A percentile compares a stretch with the other conserved stretches of the same genome.
Evolutionary conservation across 352 stramenopile genomes (phyloP).

Genomic region (Phytophthora agathidicida): DNA sequence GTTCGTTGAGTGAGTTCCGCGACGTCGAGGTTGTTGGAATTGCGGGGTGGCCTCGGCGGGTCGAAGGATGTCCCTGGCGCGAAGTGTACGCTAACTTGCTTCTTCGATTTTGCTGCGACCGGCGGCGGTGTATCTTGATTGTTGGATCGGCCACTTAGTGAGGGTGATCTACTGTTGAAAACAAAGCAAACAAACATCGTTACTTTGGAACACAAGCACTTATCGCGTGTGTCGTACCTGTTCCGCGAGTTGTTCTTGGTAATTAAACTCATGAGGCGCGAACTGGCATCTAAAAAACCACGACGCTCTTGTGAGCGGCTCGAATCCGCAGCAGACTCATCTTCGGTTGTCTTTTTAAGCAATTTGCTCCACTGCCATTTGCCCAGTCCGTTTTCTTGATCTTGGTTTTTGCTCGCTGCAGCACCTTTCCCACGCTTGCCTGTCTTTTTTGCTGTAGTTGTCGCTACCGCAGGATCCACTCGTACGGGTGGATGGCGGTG

Average conservation of each 20-base stretch:
- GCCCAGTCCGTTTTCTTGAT: slow-evolving; percentile 48
- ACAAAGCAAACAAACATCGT: neutral
- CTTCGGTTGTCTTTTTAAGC: slow-evolving; percentile 42
- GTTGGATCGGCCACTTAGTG: neutral
- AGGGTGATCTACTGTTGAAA: slow-evolving; percentile 3
- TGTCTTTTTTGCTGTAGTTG: slow-evolving; percentile 30
- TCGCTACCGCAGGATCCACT: slow-evolving; percentile 22
- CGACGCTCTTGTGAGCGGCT: slow-evolving; percentile 26
- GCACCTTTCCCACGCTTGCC: slow-evolving; percentile 42
- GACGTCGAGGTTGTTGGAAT: slow-evolving; percentile 20
- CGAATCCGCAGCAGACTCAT: slow-evolving; percentile 13
- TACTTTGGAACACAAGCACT: neutral
- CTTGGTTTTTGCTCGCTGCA: slow-evolving; percentile 18
- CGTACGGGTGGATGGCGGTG: slow-evolving; percentile 69
- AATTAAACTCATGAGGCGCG: slow-evolving; percentile 35
- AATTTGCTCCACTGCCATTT: slow-evolving; percentile 76
- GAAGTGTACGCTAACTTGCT: slow-evolving; percentile 28
- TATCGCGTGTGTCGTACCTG: slow-evolving; percentile 18
- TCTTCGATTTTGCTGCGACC: slow-evolving; percentile 14
- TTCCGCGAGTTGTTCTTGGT: slow-evolving; percentile 33
- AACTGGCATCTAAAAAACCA: slow-evolving; percentile 33
- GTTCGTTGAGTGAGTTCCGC: slow-evolving; percentile 23
- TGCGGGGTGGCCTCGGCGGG: slow-evolving; percentile 8
- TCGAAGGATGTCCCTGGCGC: slow-evolving; percentile 25
- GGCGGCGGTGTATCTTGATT: slow-evolving; percentile 2